These are phyloP conservation scores for Ganoderma meredithae DNA, from an alignment of 1,284 basidiomycete genomes.

Conservation along the genomic window DNA sequence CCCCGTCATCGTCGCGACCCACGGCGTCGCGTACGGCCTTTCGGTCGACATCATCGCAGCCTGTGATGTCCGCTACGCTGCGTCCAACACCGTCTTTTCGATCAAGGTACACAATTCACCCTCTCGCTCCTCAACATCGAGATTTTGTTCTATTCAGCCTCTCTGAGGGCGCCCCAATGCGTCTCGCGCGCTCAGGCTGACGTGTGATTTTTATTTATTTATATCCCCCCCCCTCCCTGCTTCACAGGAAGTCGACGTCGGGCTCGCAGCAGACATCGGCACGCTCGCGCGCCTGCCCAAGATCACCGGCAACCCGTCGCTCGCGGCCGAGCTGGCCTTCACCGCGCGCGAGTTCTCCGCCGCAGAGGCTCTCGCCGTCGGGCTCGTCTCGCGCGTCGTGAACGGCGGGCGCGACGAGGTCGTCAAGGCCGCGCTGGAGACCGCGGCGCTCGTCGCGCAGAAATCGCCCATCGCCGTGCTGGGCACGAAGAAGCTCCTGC, in stretches of 20 bases:
- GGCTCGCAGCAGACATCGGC: constrained; percentile 91
- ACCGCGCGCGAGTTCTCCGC: constrained; percentile 80
- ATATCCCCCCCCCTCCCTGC: too few species aligned
- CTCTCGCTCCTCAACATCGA: too few species aligned
- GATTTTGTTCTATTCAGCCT: too few species aligned
- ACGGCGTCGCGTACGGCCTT: constrained; percentile 81
- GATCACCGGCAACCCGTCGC: constrained; percentile 80
- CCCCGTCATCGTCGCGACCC: constrained; percentile 87
- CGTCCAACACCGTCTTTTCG: constrained; percentile 69
- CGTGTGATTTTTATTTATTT: too few species aligned
- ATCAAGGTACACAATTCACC: constrained; percentile 68
- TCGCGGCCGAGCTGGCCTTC: constrained; percentile 83
- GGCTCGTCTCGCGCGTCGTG: constrained; percentile 82
- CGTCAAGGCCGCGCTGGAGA: constrained; percentile 64
- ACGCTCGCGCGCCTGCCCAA: constrained; percentile 89
- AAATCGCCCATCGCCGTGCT: constrained; percentile 87
- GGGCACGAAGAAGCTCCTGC: constrained; percentile 82
- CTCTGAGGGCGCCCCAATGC: not conserved
- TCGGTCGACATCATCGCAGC: constrained; percentile 81
- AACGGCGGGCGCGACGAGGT: constrained; percentile 69
- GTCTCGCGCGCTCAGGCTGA: not conserved
- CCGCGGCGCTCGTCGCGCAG: constrained; percentile 72
- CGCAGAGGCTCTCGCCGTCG: constrained; percentile 74
- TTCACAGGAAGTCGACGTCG: constrained; percentile 90
- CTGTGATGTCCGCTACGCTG: constrained; percentile 84